phyloP scores from a whole-genome alignment of 2,329 filamentous ascomycete genomes.

The Pseudopithomyces maydicus region DNA sequence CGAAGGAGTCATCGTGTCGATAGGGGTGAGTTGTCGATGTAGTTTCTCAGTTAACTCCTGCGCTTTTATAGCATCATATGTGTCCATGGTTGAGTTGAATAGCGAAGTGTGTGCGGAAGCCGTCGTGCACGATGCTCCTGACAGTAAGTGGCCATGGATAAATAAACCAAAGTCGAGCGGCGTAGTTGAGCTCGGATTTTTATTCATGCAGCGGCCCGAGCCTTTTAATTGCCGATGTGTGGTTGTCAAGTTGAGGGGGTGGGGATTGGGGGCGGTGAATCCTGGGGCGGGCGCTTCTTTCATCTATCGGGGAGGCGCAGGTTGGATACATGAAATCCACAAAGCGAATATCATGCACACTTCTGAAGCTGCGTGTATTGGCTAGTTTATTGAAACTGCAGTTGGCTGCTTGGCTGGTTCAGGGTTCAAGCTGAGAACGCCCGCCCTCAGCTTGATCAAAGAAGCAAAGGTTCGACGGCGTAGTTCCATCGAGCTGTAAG shows the following conservation, averaged over 20 bases:
- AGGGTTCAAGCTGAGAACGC: neutral
- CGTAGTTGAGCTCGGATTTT: neutral
- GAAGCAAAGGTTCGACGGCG: neutral
- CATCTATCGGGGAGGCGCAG: neutral
- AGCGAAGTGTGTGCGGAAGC: neutral
- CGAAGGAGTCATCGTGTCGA: neutral
- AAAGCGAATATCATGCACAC: neutral
- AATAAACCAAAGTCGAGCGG: neutral
- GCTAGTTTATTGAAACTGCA: neutral
- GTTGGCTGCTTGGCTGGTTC: neutral
- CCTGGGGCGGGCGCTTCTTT: neutral
- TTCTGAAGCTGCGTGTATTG: neutral
- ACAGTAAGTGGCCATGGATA: neutral
- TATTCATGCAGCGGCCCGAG: slow-evolving; percentile 2
- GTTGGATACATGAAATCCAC: neutral
- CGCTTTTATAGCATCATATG: neutral
- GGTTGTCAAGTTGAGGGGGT: neutral
- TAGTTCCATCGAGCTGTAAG: neutral
- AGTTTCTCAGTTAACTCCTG: neutral
- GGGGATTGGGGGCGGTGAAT: neutral
- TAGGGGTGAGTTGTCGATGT: too few relatives aligned
- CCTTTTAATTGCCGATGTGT: neutral
- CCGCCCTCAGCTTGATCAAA: too few relatives aligned
- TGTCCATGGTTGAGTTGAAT: neutral
- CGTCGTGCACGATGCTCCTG: neutral